These are phyloP conservation scores for Petunia secreta DNA, from an alignment of 257 asterid genomes.

Conservation along the genomic window DNA sequence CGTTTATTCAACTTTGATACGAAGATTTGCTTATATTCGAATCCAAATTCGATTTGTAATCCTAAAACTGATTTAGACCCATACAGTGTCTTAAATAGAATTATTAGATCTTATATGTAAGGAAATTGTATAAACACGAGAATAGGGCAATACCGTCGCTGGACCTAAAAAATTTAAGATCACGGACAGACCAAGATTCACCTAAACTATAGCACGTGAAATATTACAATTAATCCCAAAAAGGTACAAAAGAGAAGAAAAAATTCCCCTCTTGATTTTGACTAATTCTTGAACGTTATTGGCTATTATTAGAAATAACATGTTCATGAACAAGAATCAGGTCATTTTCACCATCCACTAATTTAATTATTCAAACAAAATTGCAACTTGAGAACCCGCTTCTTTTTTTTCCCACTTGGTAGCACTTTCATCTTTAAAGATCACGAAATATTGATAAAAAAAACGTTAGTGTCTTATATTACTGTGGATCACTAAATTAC, in stretches of 20 bases:
- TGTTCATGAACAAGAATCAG: background rate
- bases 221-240: slow-evolving; percentile 12
- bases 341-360: slow-evolving; percentile 20
- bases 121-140: too few relatives aligned
- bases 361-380: background rate
- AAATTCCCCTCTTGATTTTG: slow-evolving; percentile 23
- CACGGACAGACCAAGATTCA: slow-evolving; percentile 30
- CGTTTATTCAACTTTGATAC: too few relatives aligned
- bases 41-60: too few relatives aligned
- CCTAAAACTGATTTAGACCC: too few relatives aligned
- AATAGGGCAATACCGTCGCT: background rate
- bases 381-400: background rate
- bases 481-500: too few relatives aligned
- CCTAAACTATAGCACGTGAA: slow-evolving; percentile 29
- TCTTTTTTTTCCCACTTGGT: too few relatives aligned
- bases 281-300: background rate
- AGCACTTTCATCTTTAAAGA: too few relatives aligned
- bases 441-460: too few relatives aligned
- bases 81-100: too few relatives aligned
- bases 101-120: too few relatives aligned
- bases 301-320: background rate
- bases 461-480: too few relatives aligned
- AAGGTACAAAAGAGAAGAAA: background rate
- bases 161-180: background rate
- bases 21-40: too few relatives aligned